Base-by-base conservation (phyloP, 2,329 filamentous ascomycete genomes). In the Colletotrichum australisinense region DNA sequence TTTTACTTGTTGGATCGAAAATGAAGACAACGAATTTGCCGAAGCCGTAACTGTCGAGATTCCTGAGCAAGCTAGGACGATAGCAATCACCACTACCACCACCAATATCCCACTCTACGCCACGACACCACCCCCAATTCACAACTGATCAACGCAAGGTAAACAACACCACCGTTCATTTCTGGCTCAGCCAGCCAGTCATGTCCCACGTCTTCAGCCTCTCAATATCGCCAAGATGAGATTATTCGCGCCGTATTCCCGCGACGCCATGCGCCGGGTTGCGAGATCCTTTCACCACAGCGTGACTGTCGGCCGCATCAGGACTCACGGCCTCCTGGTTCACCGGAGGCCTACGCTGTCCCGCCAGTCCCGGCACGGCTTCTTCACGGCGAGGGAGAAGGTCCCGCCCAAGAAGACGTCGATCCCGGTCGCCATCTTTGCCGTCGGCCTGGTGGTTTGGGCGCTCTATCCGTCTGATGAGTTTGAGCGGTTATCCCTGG, bases 381-480 rank as follows among this genome's bases (percentile, higher is more conserved):
- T 76, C 57, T 75, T 76, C 60, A 76, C 76, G 7, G 55, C 67
- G 19, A 63, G 69, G n/a, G 58, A 72, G 9, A 76, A 77, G 53
- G 66, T 64, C 11, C 75, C 81, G 35, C 72, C 28, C 28, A 60
- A 66, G 52, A 72, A 67, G 53, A 76, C 78, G 19, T 77, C 75
- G n/a, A n/a, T 81, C 49, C 79, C 82, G 11, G 76, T 79, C 63
- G 80, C 79, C 72, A 76, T 84, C 72, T 76, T 83, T 69, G 79
- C 81, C 30, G 78, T 79, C 56, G 80, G 80, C n/a, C 76, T 85
- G 38, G 81, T 85, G 63, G 78, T 83, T 57, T 86, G 84, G 84
- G 81, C 79, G 79, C 79, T 86, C 5, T 86, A 86, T 67, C 84
- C 84, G 60, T 81, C 83, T 55, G 83, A 85, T 46, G 84, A 85